Conservation (phyloP, 2,329 filamentous ascomycete genomes). For the Cladorrhinum sp. region DNA sequence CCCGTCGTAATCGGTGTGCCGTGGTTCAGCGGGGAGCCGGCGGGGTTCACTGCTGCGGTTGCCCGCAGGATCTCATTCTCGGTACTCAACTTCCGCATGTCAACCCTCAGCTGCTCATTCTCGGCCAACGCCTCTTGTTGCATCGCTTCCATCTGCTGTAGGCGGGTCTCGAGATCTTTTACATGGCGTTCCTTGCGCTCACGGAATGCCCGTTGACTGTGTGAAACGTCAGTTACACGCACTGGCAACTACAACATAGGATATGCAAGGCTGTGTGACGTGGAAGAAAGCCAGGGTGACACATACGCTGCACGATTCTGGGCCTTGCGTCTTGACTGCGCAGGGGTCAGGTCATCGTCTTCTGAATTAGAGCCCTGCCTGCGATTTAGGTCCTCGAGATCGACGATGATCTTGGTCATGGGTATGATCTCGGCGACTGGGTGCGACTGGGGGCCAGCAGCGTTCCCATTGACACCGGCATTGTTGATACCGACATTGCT, state of each 20-base stretch:
- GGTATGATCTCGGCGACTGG: constrained; percentile 34
- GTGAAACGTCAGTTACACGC: not conserved
- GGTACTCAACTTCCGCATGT: constrained; percentile 78
- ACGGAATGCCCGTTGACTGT: constrained; percentile 88
- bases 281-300: not conserved
- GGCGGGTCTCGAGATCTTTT: constrained; percentile 85
- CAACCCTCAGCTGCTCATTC: constrained; percentile 81
- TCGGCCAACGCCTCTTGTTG: constrained; percentile 71
- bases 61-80: constrained; percentile 92
- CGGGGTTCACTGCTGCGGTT: constrained; percentile 50
- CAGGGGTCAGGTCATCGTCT: constrained; percentile 53
- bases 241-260: not conserved
- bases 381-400: constrained; percentile 36
- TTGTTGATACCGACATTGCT: no score
- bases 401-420: constrained; percentile 38
- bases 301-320: constrained; percentile 62
- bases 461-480: not conserved
- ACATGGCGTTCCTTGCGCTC: constrained; percentile 91
- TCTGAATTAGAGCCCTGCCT: constrained; percentile 51
- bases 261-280: not conserved
- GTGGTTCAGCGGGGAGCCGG: constrained; percentile 42
- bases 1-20: constrained; percentile 56
- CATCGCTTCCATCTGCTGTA: constrained; percentile 71
- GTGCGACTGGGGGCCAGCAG: not conserved
- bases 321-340: constrained; percentile 57